These are phyloP conservation scores for Musa acuminata DNA, from an alignment of 176 grass and related monocot species.

Conservation along the genomic window DNA sequence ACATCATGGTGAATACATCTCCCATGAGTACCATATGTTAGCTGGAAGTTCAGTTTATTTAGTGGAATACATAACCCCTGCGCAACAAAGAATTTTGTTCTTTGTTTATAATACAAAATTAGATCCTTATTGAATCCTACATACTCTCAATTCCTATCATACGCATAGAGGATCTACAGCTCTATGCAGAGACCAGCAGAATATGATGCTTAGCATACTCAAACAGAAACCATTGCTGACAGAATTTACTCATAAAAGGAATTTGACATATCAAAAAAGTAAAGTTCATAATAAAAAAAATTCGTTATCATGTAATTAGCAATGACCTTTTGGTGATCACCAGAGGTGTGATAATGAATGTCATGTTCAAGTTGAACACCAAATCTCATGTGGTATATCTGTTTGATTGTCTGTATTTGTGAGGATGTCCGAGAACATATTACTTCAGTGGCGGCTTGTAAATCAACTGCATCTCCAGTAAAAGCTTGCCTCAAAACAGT, in stretches of 20 bases:
- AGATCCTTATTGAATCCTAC: no score
- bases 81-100: no score
- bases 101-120: no score
- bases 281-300: slow-evolving; percentile 5
- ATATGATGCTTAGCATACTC: not conserved
- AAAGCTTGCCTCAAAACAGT: slow-evolving; percentile 65
- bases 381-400: slow-evolving; percentile 69
- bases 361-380: slow-evolving; percentile 74
- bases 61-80: no score
- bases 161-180: not conserved
- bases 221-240: not conserved
- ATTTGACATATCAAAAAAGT: not conserved
- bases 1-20: no score
- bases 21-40: no score
- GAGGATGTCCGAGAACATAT: slow-evolving; percentile 95
- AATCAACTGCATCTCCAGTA: slow-evolving; percentile 46
- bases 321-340: slow-evolving; percentile 87
- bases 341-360: slow-evolving; percentile 41
- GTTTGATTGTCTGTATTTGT: slow-evolving; percentile 91
- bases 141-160: no score
- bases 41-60: no score
- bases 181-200: not conserved
- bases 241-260: not conserved
- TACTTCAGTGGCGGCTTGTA: slow-evolving; percentile 74
- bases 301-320: slow-evolving; percentile 10